Conservation (phyloP, 768 basidiomycete genomes). For the Naganishia randhawae region DNA sequence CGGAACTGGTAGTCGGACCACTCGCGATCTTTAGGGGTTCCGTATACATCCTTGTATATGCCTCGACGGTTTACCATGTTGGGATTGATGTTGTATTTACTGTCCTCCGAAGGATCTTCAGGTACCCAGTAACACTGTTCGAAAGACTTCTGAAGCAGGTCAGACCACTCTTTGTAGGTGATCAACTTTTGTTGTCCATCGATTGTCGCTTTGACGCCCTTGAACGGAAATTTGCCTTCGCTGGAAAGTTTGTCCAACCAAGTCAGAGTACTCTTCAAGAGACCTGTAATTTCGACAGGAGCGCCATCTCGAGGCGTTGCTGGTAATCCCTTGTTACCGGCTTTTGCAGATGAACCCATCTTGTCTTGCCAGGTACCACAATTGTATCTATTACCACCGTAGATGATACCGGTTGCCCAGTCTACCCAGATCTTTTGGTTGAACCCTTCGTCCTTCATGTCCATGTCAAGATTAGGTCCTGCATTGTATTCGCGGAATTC, state of each 20-base stretch:
- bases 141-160: slow-evolving; percentile 77
- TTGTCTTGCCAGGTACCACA: slow-evolving; percentile 63
- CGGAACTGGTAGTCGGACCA: slow-evolving; percentile 98
- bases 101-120: slow-evolving; percentile 68
- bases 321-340: slow-evolving; percentile 91
- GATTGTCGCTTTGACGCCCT: slow-evolving; percentile 74
- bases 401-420: slow-evolving; percentile 86
- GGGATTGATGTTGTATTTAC: slow-evolving; percentile 65
- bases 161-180: slow-evolving; percentile 85
- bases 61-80: slow-evolving; percentile 78
- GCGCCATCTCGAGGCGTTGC: slow-evolving; percentile 95
- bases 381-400: slow-evolving; percentile 68
- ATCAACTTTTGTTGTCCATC: slow-evolving; percentile 65
- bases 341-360: slow-evolving; percentile 89
- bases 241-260: slow-evolving; percentile 73
- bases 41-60: slow-evolving; percentile 97
- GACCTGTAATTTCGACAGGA: slow-evolving; percentile 89
- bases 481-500: slow-evolving; percentile 94
- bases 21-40: slow-evolving; percentile 77
- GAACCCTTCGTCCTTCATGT: slow-evolving; percentile 91
- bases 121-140: slow-evolving; percentile 91
- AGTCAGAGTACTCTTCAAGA: slow-evolving; percentile 84
- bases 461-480: slow-evolving; percentile 91
- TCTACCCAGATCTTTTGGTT: slow-evolving; percentile 90
- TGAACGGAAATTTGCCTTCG: slow-evolving; percentile 75